Evolutionary conservation across 345 rosid species (phyloP).

Genomic region (Viola odorata): DNA sequence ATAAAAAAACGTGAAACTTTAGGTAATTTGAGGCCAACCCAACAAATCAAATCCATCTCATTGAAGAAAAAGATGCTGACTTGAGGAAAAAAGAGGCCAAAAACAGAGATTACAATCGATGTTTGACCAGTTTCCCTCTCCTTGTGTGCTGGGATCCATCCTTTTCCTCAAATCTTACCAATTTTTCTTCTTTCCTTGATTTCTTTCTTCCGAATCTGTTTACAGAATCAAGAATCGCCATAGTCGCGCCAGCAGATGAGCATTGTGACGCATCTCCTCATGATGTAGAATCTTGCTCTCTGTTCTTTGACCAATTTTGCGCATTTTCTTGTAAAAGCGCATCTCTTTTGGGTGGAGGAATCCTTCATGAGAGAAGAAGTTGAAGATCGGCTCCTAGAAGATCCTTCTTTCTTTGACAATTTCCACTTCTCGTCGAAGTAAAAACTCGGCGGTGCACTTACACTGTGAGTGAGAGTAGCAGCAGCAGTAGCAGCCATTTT

Average conservation of each 20-base stretch:
- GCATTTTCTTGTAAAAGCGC: slow-evolving; percentile 74
- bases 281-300: slow-evolving; percentile 87
- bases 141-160: neutral
- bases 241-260: slow-evolving; percentile 94
- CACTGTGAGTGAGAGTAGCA: slow-evolving; percentile 10
- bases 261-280: slow-evolving; percentile 86
- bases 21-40: neutral
- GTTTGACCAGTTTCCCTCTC: neutral
- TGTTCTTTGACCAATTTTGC: slow-evolving; percentile 80
- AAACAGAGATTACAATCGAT: neutral
- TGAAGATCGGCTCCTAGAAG: slow-evolving; percentile 48
- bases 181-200: neutral
- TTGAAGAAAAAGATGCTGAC: slow-evolving; percentile 14
- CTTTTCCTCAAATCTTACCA: neutral
- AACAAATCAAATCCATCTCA: slow-evolving; percentile 15
- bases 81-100: neutral
- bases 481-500: neutral
- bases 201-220: neutral
- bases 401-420: slow-evolving; percentile 30
- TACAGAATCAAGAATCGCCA: slow-evolving; percentile 44
- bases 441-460: slow-evolving; percentile 20
- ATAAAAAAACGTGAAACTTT: slow-evolving; percentile 10
- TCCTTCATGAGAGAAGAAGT: slow-evolving; percentile 34
- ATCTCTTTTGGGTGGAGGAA: slow-evolving; percentile 36
- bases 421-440: slow-evolving; percentile 30